Evolutionary conservation across 371 early-diverging fungal species (phyloP).

Genomic region (Blakeslea trispora): DNA sequence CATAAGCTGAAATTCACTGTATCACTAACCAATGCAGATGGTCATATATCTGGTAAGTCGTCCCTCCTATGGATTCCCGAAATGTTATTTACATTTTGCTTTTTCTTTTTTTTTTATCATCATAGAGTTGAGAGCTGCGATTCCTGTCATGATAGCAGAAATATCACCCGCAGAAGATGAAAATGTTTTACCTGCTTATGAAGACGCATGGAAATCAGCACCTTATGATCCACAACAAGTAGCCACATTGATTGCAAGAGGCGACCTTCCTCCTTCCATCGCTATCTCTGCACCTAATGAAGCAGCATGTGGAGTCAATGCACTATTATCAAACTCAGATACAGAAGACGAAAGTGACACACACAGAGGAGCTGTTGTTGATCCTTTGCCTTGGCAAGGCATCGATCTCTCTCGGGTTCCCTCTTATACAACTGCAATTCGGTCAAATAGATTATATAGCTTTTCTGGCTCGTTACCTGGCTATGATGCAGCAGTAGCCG

Average conservation of each 20-base stretch:
- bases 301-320: conserved; percentile 81
- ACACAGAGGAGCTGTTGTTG: conserved; percentile 50
- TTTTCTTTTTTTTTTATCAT: too few species aligned
- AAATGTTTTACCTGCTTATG: conserved; percentile 47
- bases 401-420: conserved; percentile 44
- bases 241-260: conserved; percentile 31
- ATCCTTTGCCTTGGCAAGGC: conserved; percentile 69
- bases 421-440: conserved; percentile 43
- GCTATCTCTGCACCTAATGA: conserved; percentile 78
- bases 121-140: conserved; percentile 49
- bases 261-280: conserved; percentile 40
- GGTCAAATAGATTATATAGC: conserved; percentile 45
- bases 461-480: conserved; percentile 46
- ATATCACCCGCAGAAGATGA: conserved; percentile 41
- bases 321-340: conserved; percentile 65
- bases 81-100: too few species aligned
- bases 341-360: conserved; percentile 62
- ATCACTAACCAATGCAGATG: conserved; percentile 46
- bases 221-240: conserved; percentile 44
- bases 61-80: background rate
- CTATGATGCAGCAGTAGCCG: conserved; percentile 40
- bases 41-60: conserved; percentile 48
- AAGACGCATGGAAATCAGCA: conserved; percentile 51
- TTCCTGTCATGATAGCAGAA: conserved; percentile 41
- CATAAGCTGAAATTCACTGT: conserved; percentile 50